Base-by-base conservation (phyloP, 1,139 yeast species). In the Hansenula lynferdii region DNA sequence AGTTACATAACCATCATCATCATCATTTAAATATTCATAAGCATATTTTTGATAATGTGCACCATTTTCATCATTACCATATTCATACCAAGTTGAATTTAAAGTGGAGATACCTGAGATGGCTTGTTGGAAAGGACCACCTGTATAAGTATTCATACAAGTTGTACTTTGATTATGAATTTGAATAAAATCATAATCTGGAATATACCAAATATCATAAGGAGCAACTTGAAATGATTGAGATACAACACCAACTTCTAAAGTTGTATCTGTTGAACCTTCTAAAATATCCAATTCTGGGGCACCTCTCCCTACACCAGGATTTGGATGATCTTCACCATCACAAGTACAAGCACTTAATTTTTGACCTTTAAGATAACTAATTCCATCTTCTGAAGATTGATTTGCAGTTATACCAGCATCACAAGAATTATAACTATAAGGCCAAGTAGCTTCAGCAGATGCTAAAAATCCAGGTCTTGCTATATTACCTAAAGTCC, bases 371-470 rank as follows among this genome's bases (percentile, higher is more conserved):
- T 89, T 86, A 31, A 86, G 65, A 53, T 75, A 82, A 10, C 86
- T 80, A 36, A 85, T 72, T 31, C 96, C 96, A 61, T 85, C 95
- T 1, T 83, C 70, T 0, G 87, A 73, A 12, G 89, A 80, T 62
- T 86, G 95, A 57, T 86, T 86, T 14, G 95, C 81, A 9, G 95
- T 85, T 44, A 85, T 85, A 45, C 95, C 95, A 6, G 85, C 85
- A 67, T 86, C 95, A 65, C 95, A 86, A 16, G 75, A 62, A 30
- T 79, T 76, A 57, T 86, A 86, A n/a, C 87, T 70, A 54, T 85
- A 86, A 3, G 95, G 95, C 96, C 95, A 86, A 12, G 84, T 80
- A 31, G 95, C 95, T 32, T 85, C 92, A 4, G 95, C 76, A 8
- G 85, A 62, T 4, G 90, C 89, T 57, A 77, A 58, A 57, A 73